These are phyloP conservation scores for Fusarium graminum DNA, from an alignment of 2,329 filamentous ascomycete genomes.

Conservation along the genomic window DNA sequence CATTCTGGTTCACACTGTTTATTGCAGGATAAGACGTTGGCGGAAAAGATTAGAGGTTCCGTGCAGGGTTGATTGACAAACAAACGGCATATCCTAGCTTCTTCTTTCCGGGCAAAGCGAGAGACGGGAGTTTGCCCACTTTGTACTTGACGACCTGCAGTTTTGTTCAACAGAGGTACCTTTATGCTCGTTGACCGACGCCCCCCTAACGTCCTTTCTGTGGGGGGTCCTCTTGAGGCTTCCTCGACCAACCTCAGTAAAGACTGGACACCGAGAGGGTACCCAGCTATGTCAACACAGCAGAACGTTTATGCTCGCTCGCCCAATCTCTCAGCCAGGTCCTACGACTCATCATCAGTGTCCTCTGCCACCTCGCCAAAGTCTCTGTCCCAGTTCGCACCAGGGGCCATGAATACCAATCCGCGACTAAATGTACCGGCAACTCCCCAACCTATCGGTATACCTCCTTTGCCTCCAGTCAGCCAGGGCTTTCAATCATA, in stretches of 20 bases:
- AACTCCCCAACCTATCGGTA: slow-evolving; percentile 66
- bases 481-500: slow-evolving; percentile 66
- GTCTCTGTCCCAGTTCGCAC: slow-evolving; percentile 64
- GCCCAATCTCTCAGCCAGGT: slow-evolving; percentile 71
- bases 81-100: slow-evolving; percentile 38
- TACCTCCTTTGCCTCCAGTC: slow-evolving; percentile 64
- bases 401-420: slow-evolving; percentile 66
- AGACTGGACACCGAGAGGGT: slow-evolving; percentile 35
- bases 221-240: slow-evolving; percentile 39
- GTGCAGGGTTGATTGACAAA: slow-evolving; percentile 41
- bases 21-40: slow-evolving; percentile 30
- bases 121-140: slow-evolving; percentile 27
- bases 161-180: slow-evolving; percentile 40
- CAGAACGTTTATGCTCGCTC: slow-evolving; percentile 72
- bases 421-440: slow-evolving; percentile 63
- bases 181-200: slow-evolving; percentile 47
- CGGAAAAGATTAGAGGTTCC: slow-evolving; percentile 30
- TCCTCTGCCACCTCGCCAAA: slow-evolving; percentile 72
- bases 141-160: slow-evolving; percentile 41
- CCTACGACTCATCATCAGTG: slow-evolving; percentile 74
- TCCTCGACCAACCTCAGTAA: slow-evolving; percentile 28
- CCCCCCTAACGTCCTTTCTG: slow-evolving; percentile 34
- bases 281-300: slow-evolving; percentile 62
- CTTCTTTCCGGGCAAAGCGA: slow-evolving; percentile 30
- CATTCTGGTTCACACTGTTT: slow-evolving; percentile 38